Conservation (phyloP, 768 basidiomycete genomes). For the Mycena venus region DNA sequence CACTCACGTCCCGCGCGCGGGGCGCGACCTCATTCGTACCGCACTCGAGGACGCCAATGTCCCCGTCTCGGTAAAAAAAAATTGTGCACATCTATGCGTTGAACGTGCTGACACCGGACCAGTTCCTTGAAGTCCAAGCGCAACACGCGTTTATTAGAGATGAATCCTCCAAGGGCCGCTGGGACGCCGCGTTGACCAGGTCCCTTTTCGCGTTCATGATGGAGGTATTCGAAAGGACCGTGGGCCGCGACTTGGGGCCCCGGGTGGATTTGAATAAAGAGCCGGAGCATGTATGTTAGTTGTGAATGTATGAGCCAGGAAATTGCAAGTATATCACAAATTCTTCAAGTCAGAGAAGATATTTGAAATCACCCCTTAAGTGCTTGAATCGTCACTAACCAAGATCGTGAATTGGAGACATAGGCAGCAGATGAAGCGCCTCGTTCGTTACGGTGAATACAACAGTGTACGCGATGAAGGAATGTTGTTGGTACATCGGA, state of each 20-base stretch:
- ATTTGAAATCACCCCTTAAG: no score
- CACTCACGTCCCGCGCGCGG: conserved; percentile 91
- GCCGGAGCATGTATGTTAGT: conserved; percentile 85
- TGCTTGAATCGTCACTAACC: neutral
- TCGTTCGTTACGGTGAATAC: conserved; percentile 61
- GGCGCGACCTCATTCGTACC: conserved; percentile 87
- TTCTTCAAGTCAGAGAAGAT: no score
- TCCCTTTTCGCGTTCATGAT: conserved; percentile 89
- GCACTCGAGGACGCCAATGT: conserved; percentile 87
- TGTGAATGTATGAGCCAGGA: neutral
- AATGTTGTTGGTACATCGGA: conserved; percentile 45
- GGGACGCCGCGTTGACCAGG: conserved; percentile 93
- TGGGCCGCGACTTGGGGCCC: conserved; percentile 88
- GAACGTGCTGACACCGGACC: conserved; percentile 12
- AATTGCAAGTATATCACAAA: no score
- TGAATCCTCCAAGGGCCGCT: conserved; percentile 92
- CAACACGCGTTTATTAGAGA: conserved; percentile 98
- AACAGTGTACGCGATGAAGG: conserved; percentile 61
- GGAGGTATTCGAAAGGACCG: conserved; percentile 92
- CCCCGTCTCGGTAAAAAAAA: conserved; percentile 71
- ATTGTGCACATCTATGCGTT: neutral
- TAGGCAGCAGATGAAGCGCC: conserved; percentile 27
- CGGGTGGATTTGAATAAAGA: conserved; percentile 57
- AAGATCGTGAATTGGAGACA: conserved; percentile 25
- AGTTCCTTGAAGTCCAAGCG: conserved; percentile 97